A percentile compares a stretch with the other conserved stretches of the same genome.
Conservation (phyloP, 176 grass and related monocot genomes). For the Hsuehochloa calcarea region DNA sequence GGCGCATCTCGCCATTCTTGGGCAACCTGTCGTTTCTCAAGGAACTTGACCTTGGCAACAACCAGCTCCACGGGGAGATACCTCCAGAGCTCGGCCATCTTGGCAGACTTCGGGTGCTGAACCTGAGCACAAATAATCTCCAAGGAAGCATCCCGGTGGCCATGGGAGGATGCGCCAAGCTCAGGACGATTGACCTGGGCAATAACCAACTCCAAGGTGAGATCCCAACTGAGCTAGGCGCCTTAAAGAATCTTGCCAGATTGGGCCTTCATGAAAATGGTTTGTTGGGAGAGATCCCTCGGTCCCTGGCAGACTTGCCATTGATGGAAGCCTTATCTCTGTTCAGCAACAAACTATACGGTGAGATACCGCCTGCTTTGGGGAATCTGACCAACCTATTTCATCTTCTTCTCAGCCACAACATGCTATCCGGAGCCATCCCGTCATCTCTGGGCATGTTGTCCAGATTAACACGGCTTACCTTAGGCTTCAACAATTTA, state of each 20-base stretch:
- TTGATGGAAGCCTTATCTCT: not conserved
- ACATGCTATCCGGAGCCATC: conserved; percentile 9
- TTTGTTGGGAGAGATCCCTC: conserved; percentile 24
- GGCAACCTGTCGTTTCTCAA: conserved; percentile 36
- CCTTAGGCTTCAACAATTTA: not conserved
- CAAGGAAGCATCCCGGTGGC: conserved; percentile 10
- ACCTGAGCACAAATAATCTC: conserved; percentile 22
- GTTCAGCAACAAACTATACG: not conserved
- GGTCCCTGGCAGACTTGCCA: not conserved
- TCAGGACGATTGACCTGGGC: not conserved
- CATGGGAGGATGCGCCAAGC: not conserved
- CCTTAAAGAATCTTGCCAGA: conserved; percentile 1
- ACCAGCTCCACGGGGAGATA: conserved; percentile 14
- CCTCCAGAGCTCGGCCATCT: conserved; percentile 17
- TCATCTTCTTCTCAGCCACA: not conserved
- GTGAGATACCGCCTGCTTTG: not conserved
- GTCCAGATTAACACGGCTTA: not conserved
- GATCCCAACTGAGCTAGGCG: conserved; percentile 1
- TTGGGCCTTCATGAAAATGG: not conserved
- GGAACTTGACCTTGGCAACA: not conserved
- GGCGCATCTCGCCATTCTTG: conserved; percentile 29
- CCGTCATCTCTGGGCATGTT: conserved; percentile 24
- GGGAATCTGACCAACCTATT: conserved; percentile 8
- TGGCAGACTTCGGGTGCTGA: not conserved
- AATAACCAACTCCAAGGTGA: conserved; percentile 33